These are phyloP conservation scores for Populus hybrid DNA, from an alignment of 441 rosid species.

Conservation along the genomic window DNA sequence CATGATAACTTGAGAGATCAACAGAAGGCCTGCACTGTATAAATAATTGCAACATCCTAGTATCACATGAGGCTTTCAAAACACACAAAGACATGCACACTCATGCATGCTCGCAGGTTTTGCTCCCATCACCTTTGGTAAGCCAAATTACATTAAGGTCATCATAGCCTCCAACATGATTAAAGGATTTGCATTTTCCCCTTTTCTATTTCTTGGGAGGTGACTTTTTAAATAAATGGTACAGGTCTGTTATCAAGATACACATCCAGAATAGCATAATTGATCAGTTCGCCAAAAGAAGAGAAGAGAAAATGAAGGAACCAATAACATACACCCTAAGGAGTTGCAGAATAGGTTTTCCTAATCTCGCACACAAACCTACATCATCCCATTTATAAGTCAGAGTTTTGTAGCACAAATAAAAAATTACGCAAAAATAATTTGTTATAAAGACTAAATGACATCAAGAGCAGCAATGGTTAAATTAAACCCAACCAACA, in stretches of 20 bases:
- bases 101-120: not conserved
- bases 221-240: not conserved
- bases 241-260: not conserved
- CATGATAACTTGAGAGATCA: not conserved
- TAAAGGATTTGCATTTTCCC: not conserved
- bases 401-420: not conserved
- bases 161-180: not conserved
- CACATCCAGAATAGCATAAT: not conserved
- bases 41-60: not conserved
- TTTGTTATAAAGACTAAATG: not conserved
- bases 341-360: not conserved
- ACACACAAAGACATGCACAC: not conserved
- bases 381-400: not conserved
- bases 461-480: not conserved
- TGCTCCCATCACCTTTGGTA: too few relatives aligned
- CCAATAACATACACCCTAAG: not conserved
- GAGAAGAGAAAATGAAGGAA: not conserved
- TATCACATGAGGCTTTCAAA: not conserved
- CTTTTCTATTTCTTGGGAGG: not conserved
- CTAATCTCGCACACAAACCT: not conserved
- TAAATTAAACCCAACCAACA: not conserved
- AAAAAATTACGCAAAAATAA: not conserved
- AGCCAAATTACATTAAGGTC: too few relatives aligned
- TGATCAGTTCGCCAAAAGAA: not conserved
- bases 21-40: not conserved